A percentile compares a stretch with the other conserved stretches of the same genome.
phyloP scores from a whole-genome alignment of 2,329 filamentous ascomycete species.

The Tolypocladium nubicola region DNA sequence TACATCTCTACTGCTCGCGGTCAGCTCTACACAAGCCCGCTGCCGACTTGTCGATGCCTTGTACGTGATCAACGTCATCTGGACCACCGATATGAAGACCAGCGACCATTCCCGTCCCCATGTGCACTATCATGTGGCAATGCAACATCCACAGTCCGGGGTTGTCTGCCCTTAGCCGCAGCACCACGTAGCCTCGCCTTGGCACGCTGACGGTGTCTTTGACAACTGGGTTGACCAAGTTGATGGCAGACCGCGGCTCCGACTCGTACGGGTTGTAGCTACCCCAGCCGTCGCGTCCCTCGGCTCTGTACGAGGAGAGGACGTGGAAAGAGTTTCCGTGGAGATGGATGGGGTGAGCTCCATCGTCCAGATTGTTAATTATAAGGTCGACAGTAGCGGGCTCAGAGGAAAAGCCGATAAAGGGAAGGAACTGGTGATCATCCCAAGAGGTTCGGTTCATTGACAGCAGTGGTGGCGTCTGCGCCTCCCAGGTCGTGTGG shows the following conservation, averaged over 20 bases:
- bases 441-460: conserved; percentile 11
- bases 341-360: conserved; percentile 32
- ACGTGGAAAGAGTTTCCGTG: conserved; percentile 46
- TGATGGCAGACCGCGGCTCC: conserved; percentile 1
- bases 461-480: conserved; percentile 9
- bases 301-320: conserved; percentile 10
- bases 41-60: conserved; percentile 6
- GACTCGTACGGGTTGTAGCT: conserved; percentile 14
- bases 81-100: conserved; percentile 13
- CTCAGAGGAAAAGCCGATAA: conserved; percentile 5
- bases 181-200: conserved; percentile 12
- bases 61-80: conserved; percentile 8
- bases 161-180: conserved; percentile 12
- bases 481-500: conserved; percentile 13
- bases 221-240: conserved; percentile 10
- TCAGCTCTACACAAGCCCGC: conserved; percentile 5
- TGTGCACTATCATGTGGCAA: conserved; percentile 17
- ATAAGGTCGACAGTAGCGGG: conserved; percentile 14
- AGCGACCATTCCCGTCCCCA: conserved; percentile 14
- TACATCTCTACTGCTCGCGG: too few relatives aligned
- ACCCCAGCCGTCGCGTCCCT: conserved; percentile 10
- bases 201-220: conserved; percentile 30
- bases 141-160: conserved; percentile 17
- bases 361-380: conserved; percentile 22
- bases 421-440: conserved; percentile 10